Evolutionary conservation across 257 asterid genomes (phyloP).

Genomic region (Solanum etuberosum): DNA sequence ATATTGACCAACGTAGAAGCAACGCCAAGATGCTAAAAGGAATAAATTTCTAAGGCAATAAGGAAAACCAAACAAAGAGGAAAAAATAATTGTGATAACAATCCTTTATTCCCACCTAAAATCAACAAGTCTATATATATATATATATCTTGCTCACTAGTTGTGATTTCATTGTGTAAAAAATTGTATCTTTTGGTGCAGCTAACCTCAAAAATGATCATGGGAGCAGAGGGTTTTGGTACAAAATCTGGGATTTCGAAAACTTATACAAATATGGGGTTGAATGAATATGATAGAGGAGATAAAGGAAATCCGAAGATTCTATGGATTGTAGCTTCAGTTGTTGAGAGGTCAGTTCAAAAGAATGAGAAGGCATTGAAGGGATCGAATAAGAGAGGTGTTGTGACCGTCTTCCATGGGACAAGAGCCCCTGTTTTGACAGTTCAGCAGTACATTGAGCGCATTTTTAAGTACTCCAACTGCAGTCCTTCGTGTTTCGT

Average conservation of each 20-base stretch:
- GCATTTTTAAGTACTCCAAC: constrained; percentile 30
- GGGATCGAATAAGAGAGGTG: constrained; percentile 10
- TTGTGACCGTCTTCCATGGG: constrained; percentile 16
- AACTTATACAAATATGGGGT: not conserved
- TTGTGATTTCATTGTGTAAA: not conserved
- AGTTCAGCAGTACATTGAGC: constrained; percentile 24
- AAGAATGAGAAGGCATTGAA: constrained; percentile 20
- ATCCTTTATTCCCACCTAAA: not conserved
- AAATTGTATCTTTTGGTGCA: not conserved
- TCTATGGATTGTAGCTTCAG: constrained; percentile 17
- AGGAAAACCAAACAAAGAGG: not conserved
- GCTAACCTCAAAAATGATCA: not conserved
- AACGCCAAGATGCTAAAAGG: not conserved
- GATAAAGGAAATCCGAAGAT: constrained; percentile 13
- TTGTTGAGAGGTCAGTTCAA: constrained; percentile 13
- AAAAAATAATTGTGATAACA: not conserved
- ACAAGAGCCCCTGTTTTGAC: constrained; percentile 26
- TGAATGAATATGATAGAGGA: constrained; percentile 2
- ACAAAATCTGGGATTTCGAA: constrained; percentile 1
- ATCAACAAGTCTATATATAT: not conserved
- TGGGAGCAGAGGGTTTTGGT: constrained; percentile 17
- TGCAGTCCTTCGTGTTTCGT: constrained; percentile 35
- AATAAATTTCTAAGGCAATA: not conserved
- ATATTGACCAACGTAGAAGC: constrained; percentile 1
- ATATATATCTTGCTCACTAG: not conserved